These are phyloP conservation scores for Anthostomella pinea DNA, from an alignment of 2,329 filamentous ascomycete species.

Conservation along the genomic window DNA sequence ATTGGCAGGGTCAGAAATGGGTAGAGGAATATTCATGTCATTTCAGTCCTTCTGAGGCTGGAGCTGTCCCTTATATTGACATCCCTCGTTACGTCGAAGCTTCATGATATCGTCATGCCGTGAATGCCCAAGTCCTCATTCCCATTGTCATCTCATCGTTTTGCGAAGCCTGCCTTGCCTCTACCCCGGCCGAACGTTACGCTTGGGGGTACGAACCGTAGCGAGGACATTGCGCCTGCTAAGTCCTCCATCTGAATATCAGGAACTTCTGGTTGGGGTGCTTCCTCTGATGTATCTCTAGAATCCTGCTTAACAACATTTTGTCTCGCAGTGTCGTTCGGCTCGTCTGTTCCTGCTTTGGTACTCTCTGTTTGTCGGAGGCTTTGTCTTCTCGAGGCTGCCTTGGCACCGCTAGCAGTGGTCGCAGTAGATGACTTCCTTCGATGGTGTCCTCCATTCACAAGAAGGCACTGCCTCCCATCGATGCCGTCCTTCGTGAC, in stretches of 20 bases:
- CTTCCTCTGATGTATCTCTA: slow-evolving; percentile 12
- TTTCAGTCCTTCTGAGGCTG: not conserved
- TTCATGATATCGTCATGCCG: slow-evolving; percentile 15
- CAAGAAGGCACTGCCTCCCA: slow-evolving; percentile 73
- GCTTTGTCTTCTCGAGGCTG: slow-evolving; percentile 27
- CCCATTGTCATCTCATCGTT: slow-evolving; percentile 35
- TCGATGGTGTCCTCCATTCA: slow-evolving; percentile 50
- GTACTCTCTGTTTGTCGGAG: slow-evolving; percentile 22
- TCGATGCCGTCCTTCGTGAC: slow-evolving; percentile 90
- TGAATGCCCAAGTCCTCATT: slow-evolving; percentile 17
- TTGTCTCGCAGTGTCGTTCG: slow-evolving; percentile 4
- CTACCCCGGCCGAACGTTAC: slow-evolving; percentile 62
- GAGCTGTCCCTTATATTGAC: too few species aligned
- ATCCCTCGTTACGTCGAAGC: slow-evolving; percentile 6
- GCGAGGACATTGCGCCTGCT: slow-evolving; percentile 64
- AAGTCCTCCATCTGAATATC: slow-evolving; percentile 62
- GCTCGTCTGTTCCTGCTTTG: slow-evolving; percentile 11
- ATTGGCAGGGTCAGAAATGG: not conserved
- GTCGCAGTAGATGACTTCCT: slow-evolving; percentile 45
- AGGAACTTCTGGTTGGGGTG: slow-evolving; percentile 20
- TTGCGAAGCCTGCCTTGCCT: slow-evolving; percentile 52
- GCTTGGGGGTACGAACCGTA: slow-evolving; percentile 68
- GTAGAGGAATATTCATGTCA: not conserved
- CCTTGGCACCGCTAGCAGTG: slow-evolving; percentile 23
- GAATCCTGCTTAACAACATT: not conserved